Evolutionary conservation across 169 alveolate species (phyloP), one percentile per base, ranked within the genome.

Genomic region (Plasmodium blacklocki): DNA sequence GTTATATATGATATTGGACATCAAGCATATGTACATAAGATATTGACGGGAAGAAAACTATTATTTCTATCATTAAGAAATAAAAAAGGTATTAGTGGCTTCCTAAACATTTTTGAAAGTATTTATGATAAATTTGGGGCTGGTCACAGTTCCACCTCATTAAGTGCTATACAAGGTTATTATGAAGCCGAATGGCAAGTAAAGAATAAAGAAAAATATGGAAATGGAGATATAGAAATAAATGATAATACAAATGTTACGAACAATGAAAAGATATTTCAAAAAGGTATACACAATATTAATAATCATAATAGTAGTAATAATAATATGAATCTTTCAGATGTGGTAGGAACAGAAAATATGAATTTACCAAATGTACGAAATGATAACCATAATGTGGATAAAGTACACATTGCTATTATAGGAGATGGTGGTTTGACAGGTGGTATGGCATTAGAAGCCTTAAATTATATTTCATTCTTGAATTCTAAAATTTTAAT

Each of bases 381-480:
- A 62, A 62, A 62, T 43, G 26, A 62, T 59, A 47, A 49, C 3
- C 64, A 74, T 39, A 47, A 52, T 60, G 15, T 67, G 73, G 68
- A 67, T 59, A 92, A 63, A 74, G 45, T 78, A 70, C 89, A 92
- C 29, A 96, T 96, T 54, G 93, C 97, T 29, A 93, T 95, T 7
- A 96, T 96, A 59, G 98, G 98, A 0, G 98, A 96, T 88, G 98
- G 98, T 2, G 96, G 97, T 8, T 45, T 96, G 83, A 95, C 98
- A 2, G 98, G 97, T 8, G 98, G 98, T 6, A 93, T 95, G 97
- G 98, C 98, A 15, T 91, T 93, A 76, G 98, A 96, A 88, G 97
- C 97, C 0, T 80, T 96, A 67, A 95, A 95, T 80, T 94, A 94
- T 68, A 88, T 93, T 23, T 94, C 96, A 8, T 88, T 80, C 73